Conservation (phyloP, 176 grass and related monocot genomes). For the Carex scoparia region DNA sequence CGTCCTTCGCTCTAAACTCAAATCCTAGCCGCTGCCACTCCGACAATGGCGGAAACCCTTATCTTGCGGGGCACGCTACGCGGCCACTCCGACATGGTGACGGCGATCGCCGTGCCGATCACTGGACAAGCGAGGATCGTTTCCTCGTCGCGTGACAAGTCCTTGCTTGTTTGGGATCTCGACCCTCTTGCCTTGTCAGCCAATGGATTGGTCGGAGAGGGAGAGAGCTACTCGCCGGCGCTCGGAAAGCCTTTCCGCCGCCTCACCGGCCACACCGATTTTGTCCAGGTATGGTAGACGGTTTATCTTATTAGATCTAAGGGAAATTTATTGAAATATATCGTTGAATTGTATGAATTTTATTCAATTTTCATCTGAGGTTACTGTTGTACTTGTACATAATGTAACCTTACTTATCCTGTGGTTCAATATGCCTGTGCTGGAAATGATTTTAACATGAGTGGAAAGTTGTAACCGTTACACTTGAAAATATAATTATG, state of each 20-base stretch:
- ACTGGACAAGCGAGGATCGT: constrained; percentile 73
- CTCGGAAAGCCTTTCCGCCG: constrained; percentile 73
- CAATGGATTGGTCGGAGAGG: constrained; percentile 6
- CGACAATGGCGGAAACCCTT: constrained; percentile 42
- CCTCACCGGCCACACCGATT: constrained; percentile 81
- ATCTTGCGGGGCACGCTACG: constrained; percentile 62
- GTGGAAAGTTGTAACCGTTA: too few relatives aligned
- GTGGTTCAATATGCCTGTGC: background rate
- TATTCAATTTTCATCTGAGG: background rate
- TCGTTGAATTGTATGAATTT: background rate
- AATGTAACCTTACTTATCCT: background rate
- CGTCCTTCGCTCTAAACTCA: background rate
- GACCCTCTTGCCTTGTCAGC: constrained; percentile 32
- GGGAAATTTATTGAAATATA: background rate
- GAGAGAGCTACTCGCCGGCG: constrained; percentile 2
- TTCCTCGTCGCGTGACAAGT: constrained; percentile 91
- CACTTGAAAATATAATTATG: background rate
- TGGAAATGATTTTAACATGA: background rate
- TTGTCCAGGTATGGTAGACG: constrained; percentile 35
- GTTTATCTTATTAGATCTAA: background rate
- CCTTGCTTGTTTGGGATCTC: constrained; percentile 77
- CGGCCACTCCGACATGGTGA: constrained; percentile 72
- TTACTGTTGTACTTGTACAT: background rate
- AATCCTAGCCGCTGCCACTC: constrained; percentile 10
- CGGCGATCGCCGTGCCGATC: constrained; percentile 68